Conservation (phyloP, 371 early-diverging fungal genomes). For the Massospora cicadina region DNA sequence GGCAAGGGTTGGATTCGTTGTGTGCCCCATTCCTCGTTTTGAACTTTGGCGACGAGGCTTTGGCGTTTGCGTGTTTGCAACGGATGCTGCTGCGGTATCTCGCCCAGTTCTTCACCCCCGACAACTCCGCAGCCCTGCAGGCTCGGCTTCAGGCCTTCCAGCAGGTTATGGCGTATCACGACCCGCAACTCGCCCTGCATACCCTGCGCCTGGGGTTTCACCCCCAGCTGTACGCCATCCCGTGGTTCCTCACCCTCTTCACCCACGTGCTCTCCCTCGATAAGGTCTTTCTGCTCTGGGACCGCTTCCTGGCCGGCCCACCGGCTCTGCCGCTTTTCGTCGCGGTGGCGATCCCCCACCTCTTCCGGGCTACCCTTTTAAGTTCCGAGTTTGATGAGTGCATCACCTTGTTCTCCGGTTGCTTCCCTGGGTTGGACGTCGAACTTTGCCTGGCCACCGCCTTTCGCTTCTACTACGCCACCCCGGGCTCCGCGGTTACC, state of each 20-base stretch:
- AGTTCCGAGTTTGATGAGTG: slow-evolving; percentile 45
- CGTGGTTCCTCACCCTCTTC: slow-evolving; percentile 69
- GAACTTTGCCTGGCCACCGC: slow-evolving; percentile 32
- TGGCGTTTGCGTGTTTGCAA: slow-evolving; percentile 47
- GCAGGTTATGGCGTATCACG: slow-evolving; percentile 46
- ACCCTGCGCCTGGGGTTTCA: slow-evolving; percentile 38
- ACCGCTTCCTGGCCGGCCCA: slow-evolving; percentile 44
- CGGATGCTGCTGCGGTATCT: slow-evolving; percentile 43
- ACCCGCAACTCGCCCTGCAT: slow-evolving; percentile 52
- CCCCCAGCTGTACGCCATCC: slow-evolving; percentile 62
- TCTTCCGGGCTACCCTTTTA: slow-evolving; percentile 34
- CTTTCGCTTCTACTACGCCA: neutral
- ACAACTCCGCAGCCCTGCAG: slow-evolving; percentile 46
- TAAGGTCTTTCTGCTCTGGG: slow-evolving; percentile 63
- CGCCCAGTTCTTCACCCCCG: slow-evolving; percentile 43
- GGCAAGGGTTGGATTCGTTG: slow-evolving; percentile 76
- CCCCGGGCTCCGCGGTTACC: neutral
- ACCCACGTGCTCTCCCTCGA: slow-evolving; percentile 60
- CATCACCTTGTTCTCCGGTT: slow-evolving; percentile 37
- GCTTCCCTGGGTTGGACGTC: slow-evolving; percentile 50
- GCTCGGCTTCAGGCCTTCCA: slow-evolving; percentile 43
- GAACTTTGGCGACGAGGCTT: slow-evolving; percentile 50
- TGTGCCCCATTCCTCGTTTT: slow-evolving; percentile 57
- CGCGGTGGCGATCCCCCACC: slow-evolving; percentile 48
- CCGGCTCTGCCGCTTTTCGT: slow-evolving; percentile 42